Conservation (phyloP, 805 yeast species). For the Yamadazyma insecticola region DNA sequence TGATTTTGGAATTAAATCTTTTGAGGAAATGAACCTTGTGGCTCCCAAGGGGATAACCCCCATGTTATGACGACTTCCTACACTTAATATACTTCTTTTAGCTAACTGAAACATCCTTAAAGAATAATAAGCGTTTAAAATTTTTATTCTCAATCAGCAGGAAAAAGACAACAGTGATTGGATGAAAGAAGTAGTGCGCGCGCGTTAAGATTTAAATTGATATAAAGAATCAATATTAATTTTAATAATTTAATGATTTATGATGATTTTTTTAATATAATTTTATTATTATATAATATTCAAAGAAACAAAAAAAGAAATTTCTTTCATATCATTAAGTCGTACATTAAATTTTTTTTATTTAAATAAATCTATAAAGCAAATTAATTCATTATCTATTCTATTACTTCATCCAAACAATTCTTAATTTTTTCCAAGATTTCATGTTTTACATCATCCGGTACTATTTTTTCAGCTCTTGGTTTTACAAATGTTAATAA, state of each 20-base stretch:
- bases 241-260: no score
- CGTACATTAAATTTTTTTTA: no score
- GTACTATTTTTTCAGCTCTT: conserved; percentile 67
- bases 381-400: no score
- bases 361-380: no score
- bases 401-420: conserved; percentile 47
- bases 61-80: conserved; percentile 10
- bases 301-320: no score
- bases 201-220: no score
- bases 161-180: conserved; percentile 30
- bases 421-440: conserved; percentile 53
- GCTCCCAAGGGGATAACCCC: conserved; percentile 5
- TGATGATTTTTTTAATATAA: no score
- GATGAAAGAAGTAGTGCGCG: conserved; percentile 14
- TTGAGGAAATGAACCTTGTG: conserved; percentile 12
- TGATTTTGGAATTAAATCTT: conserved; percentile 45
- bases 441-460: conserved; percentile 58
- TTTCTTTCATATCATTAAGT: no score
- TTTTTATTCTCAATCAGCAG: conserved; percentile 25
- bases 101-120: conserved; percentile 23
- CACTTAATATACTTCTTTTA: conserved; percentile 20
- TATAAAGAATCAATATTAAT: no score
- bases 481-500: conserved; percentile 54
- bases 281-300: no score
- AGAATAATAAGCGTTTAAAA: conserved; percentile 1